A percentile compares a stretch with the other conserved stretches of the same genome.
Evolutionary conservation across 345 rosid species (phyloP).

Genomic region (Clarkia xantiana): DNA sequence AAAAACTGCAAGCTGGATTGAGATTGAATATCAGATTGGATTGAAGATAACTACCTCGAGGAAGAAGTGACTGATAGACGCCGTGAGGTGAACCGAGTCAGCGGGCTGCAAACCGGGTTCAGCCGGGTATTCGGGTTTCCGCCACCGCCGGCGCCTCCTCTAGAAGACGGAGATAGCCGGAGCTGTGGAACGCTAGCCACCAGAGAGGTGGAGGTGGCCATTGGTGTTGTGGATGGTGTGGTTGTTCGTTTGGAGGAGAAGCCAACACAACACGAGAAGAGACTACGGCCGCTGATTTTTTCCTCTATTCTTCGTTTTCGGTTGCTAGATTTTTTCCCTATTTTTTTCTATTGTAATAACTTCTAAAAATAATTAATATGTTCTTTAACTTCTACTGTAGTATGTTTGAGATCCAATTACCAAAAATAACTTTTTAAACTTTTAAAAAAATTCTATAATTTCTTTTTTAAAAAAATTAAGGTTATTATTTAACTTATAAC

Average conservation of each 20-base stretch:
- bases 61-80: slow-evolving; percentile 6
- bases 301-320: neutral
- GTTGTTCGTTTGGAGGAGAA: slow-evolving; percentile 2
- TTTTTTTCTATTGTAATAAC: no score
- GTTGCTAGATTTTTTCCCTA: no score
- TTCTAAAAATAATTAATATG: no score
- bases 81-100: slow-evolving; percentile 4
- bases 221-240: neutral
- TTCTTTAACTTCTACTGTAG: no score
- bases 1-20: neutral
- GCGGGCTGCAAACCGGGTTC: neutral
- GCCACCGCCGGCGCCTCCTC: slow-evolving; percentile 4
- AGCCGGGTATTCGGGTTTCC: neutral
- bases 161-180: slow-evolving; percentile 5
- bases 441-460: no score
- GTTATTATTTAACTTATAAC: no score
- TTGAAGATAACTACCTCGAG: slow-evolving; percentile 7
- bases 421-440: no score
- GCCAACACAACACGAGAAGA: no score
- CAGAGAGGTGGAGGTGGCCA: slow-evolving; percentile 13
- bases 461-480: no score
- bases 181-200: slow-evolving; percentile 12
- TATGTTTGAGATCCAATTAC: no score
- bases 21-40: neutral
- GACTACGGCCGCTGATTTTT: no score